Conservation (phyloP, 2,329 filamentous ascomycete genomes). For the Colletotrichum graminicola region DNA sequence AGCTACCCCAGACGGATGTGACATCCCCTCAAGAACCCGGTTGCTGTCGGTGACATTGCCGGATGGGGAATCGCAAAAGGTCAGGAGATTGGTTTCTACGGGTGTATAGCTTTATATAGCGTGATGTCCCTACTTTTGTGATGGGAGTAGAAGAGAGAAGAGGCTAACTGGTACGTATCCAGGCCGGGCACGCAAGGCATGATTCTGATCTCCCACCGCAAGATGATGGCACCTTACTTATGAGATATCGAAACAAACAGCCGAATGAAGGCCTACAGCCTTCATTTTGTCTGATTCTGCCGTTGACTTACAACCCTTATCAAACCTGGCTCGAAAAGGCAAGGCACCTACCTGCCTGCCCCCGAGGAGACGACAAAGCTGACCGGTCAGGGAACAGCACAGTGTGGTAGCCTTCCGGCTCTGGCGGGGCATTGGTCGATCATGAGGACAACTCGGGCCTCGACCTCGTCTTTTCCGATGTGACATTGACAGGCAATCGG, state of each 20-base stretch:
- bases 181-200: not conserved
- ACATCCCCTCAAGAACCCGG: conserved; percentile 14
- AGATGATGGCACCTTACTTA: not conserved
- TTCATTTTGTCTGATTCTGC: not conserved
- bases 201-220: not conserved
- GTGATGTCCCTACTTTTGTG: not conserved
- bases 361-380: not conserved
- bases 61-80: conserved; percentile 9
- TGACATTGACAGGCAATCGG: not conserved
- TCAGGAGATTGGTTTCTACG: no score
- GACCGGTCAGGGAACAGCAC: not conserved
- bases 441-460: conserved; percentile 1
- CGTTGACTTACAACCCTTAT: not conserved
- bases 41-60: conserved; percentile 29
- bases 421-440: not conserved
- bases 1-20: conserved; percentile 27
- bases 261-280: not conserved
- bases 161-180: not conserved
- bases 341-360: not conserved
- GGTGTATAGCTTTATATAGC: not conserved
- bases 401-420: not conserved
- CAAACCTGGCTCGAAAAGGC: not conserved
- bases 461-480: not conserved
- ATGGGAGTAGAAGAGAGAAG: not conserved
- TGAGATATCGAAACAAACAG: not conserved